Evolutionary conservation across 2,329 filamentous ascomycete genomes (phyloP).

Genomic region (Venturiaceae sp.): DNA sequence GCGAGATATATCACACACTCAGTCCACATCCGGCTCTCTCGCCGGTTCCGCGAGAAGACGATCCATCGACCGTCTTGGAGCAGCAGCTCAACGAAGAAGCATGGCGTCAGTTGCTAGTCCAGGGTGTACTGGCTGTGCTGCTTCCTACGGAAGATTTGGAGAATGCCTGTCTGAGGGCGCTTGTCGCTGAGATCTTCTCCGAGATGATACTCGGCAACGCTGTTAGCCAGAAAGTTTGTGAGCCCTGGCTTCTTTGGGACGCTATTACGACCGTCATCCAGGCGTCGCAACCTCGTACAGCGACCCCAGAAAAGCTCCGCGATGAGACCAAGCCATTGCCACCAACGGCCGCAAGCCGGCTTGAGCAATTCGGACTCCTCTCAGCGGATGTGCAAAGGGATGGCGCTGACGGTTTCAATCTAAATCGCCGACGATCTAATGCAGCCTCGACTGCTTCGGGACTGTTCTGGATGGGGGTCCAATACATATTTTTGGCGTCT

Average conservation of each 20-base stretch:
- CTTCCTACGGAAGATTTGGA: slow-evolving; percentile 88
- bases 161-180: slow-evolving; percentile 71
- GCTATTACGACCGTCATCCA: slow-evolving; percentile 62
- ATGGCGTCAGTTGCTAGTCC: slow-evolving; percentile 83
- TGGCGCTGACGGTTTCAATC: slow-evolving; percentile 7
- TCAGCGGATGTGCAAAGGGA: slow-evolving; percentile 19
- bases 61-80: slow-evolving; percentile 40
- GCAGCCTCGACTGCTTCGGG: slow-evolving; percentile 12
- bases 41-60: slow-evolving; percentile 55
- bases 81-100: slow-evolving; percentile 69
- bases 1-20: slow-evolving; percentile 72
- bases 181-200: slow-evolving; percentile 80
- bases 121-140: slow-evolving; percentile 70
- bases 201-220: slow-evolving; percentile 82
- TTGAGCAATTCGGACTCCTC: slow-evolving; percentile 49
- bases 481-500: slow-evolving; percentile 40
- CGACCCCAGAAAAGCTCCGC: slow-evolving; percentile 19
- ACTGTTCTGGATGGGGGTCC: slow-evolving; percentile 48
- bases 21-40: slow-evolving; percentile 72
- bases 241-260: slow-evolving; percentile 87
- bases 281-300: slow-evolving; percentile 27
- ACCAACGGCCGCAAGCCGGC: slow-evolving; percentile 25
- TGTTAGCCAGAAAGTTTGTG: slow-evolving; percentile 68
- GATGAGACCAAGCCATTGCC: slow-evolving; percentile 18
- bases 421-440: not conserved